Evolutionary conservation across 768 basidiomycete species (phyloP).

Genomic region (Lentinula aciculospora): DNA sequence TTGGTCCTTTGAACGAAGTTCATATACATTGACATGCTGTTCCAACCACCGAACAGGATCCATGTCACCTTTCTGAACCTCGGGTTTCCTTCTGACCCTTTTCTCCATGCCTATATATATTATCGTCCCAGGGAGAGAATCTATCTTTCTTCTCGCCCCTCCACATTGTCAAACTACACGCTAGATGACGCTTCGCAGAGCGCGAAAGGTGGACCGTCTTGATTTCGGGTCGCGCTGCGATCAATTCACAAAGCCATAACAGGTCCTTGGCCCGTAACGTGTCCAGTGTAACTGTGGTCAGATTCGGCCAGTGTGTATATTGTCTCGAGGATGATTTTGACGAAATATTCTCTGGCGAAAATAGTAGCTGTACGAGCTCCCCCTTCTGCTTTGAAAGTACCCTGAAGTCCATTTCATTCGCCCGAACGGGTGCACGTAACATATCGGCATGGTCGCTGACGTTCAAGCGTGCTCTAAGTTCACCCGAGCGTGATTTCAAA

Average conservation of each 20-base stretch:
- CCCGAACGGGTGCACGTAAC: background rate
- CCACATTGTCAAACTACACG: background rate
- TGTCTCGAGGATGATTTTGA: no score
- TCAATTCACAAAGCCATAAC: conserved; percentile 5
- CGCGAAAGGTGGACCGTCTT: conserved; percentile 7
- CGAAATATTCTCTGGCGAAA: background rate
- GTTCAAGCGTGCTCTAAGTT: background rate
- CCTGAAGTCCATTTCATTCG: background rate
- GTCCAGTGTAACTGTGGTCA: conserved; percentile 4
- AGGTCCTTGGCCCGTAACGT: conserved; percentile 1
- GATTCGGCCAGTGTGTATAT: conserved; percentile 2
- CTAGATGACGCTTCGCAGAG: conserved; percentile 3
- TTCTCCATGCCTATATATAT: background rate
- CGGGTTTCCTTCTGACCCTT: background rate
- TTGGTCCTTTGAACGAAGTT: background rate
- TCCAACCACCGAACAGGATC: background rate
- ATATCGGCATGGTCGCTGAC: background rate
- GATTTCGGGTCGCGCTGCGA: conserved; percentile 3
- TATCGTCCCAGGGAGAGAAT: background rate
- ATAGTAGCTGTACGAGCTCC: background rate
- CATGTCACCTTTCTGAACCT: background rate
- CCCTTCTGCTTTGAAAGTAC: background rate
- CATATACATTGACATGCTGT: background rate
- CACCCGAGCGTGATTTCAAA: conserved; percentile 1
- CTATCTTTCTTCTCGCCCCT: background rate